Evolutionary conservation across 1,284 basidiomycete species (phyloP).

Genomic region (Wolfiporia cocos): DNA sequence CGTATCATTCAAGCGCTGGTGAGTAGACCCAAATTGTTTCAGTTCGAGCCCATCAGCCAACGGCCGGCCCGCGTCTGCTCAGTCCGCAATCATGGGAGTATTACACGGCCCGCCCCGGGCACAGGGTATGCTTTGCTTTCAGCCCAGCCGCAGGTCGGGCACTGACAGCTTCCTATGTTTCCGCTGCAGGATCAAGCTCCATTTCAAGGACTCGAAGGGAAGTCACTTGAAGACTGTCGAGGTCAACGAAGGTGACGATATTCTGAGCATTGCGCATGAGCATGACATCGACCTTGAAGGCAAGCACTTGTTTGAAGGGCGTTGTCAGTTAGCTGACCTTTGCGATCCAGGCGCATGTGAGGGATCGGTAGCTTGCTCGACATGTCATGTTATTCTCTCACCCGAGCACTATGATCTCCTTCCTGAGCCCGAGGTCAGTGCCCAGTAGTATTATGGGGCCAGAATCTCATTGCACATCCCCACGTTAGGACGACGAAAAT

Average conservation of each 20-base stretch:
- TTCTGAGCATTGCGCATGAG: slow-evolving; percentile 90
- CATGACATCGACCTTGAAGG: slow-evolving; percentile 98
- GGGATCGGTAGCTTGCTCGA: slow-evolving; percentile 95
- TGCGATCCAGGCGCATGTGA: slow-evolving; percentile 80
- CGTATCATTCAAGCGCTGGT: slow-evolving; percentile 3
- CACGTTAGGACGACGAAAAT: slow-evolving; percentile 85
- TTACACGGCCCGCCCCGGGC: slow-evolving; percentile 50
- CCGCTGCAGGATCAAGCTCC: slow-evolving; percentile 70
- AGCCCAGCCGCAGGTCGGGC: no score
- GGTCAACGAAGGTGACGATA: slow-evolving; percentile 91
- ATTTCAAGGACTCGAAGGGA: slow-evolving; percentile 89
- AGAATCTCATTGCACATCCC: no score
- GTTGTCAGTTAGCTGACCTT: neutral
- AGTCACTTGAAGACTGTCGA: slow-evolving; percentile 82
- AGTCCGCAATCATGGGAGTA: slow-evolving; percentile 30
- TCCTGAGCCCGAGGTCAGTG: slow-evolving; percentile 71
- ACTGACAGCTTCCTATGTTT: neutral
- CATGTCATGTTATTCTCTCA: slow-evolving; percentile 91
- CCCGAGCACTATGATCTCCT: slow-evolving; percentile 81
- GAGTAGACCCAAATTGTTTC: neutral
- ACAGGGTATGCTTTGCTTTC: slow-evolving; percentile 52
- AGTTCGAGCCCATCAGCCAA: neutral
- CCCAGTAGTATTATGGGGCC: no score
- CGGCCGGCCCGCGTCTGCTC: slow-evolving; percentile 18
- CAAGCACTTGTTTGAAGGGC: slow-evolving; percentile 25